Percentiles rank a stretch among this genome's conserved stretches.
These are phyloP conservation scores for Lactarius indigo DNA, from an alignment of 768 basidiomycete species.

Conservation along the genomic window DNA sequence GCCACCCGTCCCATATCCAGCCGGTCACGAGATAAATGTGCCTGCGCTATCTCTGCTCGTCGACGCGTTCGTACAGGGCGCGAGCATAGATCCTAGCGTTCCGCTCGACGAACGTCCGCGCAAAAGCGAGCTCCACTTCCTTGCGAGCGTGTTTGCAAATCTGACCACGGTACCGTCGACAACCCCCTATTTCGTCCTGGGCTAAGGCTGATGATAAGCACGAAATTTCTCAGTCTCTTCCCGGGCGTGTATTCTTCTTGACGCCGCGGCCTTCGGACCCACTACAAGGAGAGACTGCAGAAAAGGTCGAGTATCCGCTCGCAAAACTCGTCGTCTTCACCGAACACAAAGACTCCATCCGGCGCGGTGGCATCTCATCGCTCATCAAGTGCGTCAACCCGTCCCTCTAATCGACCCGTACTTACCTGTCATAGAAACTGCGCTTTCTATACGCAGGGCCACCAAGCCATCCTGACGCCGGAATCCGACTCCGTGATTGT, in stretches of 20 bases:
- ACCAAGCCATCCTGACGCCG: slow-evolving; percentile 65
- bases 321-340: slow-evolving; percentile 82
- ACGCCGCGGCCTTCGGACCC: slow-evolving; percentile 57
- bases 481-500: slow-evolving; percentile 56
- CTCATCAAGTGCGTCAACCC: slow-evolving; percentile 66
- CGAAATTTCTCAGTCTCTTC: slow-evolving; percentile 52
- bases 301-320: slow-evolving; percentile 70
- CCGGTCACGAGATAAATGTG: slow-evolving; percentile 48
- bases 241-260: slow-evolving; percentile 78
- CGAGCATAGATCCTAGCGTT: slow-evolving; percentile 47
- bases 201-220: neutral
- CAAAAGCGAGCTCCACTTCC: slow-evolving; percentile 85
- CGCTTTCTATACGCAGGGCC: slow-evolving; percentile 62
- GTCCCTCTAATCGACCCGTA: neutral
- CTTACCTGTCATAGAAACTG: slow-evolving; percentile 60
- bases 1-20: slow-evolving; percentile 68
- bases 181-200: no score
- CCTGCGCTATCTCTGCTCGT: slow-evolving; percentile 77
- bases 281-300: slow-evolving; percentile 41
- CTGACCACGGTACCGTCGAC: slow-evolving; percentile 56
- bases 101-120: slow-evolving; percentile 48
- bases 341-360: slow-evolving; percentile 82
- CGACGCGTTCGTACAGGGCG: slow-evolving; percentile 83
- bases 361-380: slow-evolving; percentile 82
- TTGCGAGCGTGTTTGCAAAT: slow-evolving; percentile 94